These are phyloP conservation scores for Macrophomina pseudophaseolina DNA, from an alignment of 2,329 filamentous ascomycete species.

Conservation along the genomic window DNA sequence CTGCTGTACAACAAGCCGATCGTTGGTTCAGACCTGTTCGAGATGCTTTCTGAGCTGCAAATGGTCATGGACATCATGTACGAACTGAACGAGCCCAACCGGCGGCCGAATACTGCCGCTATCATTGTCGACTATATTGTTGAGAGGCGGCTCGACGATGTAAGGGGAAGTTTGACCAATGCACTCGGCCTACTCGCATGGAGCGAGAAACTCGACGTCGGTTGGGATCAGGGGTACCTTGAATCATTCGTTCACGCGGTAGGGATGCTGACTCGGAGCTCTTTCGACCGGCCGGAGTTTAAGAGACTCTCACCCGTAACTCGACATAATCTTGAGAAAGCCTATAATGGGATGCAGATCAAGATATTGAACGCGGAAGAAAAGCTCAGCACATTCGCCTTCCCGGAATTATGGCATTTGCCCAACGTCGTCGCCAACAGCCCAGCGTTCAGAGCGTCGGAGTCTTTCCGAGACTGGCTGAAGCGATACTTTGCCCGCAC, in stretches of 20 bases:
- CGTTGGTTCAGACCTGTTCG: conserved; percentile 67
- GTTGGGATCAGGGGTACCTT: conserved; percentile 70
- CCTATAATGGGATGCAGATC: conserved; percentile 66
- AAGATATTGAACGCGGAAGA: conserved; percentile 67
- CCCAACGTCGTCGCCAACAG: conserved; percentile 39
- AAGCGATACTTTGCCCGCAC: conserved; percentile 60
- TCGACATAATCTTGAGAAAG: conserved; percentile 65
- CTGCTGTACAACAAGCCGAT: conserved; percentile 68
- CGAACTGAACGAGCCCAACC: conserved; percentile 49
- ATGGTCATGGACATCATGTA: conserved; percentile 62
- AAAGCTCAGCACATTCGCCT: conserved; percentile 65
- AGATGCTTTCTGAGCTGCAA: conserved; percentile 68
- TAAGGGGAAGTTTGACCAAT: conserved; percentile 63
- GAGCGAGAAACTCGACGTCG: conserved; percentile 66
- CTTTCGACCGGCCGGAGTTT: conserved; percentile 62
- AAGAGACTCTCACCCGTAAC: conserved; percentile 65
- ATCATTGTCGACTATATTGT: conserved; percentile 67
- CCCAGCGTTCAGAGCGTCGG: conserved; percentile 61
- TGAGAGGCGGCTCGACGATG: conserved; percentile 66
- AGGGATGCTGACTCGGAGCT: conserved; percentile 58
- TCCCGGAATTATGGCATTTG: conserved; percentile 63
- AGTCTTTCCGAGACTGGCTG: conserved; percentile 66
- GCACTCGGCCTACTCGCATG: conserved; percentile 69
- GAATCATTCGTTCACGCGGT: conserved; percentile 71
- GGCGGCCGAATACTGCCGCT: conserved; percentile 56